phyloP scores from a whole-genome alignment of 2,329 filamentous ascomycete species.

The Mycosphaerella sp. region DNA sequence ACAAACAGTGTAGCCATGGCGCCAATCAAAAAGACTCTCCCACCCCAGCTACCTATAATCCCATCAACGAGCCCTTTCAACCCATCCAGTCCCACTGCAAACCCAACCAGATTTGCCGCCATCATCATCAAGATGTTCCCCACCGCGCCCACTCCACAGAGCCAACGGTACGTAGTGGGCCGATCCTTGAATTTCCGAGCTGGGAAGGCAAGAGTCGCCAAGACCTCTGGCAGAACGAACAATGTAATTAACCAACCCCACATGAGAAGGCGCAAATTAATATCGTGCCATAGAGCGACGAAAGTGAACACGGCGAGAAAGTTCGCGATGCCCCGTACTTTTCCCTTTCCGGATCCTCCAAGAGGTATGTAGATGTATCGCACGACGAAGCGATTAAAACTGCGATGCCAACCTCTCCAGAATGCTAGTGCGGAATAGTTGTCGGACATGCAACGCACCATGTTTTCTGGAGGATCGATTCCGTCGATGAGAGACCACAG shows the following conservation, averaged over 20 bases:
- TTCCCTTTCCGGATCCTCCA: slow-evolving; percentile 58
- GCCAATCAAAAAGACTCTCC: slow-evolving; percentile 63
- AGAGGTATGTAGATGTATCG: slow-evolving; percentile 92
- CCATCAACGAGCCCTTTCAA: slow-evolving; percentile 67
- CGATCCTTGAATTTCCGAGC: slow-evolving; percentile 60
- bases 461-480: slow-evolving; percentile 94
- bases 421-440: slow-evolving; percentile 88
- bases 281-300: slow-evolving; percentile 96
- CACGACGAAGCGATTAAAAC: slow-evolving; percentile 89
- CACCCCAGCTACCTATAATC: slow-evolving; percentile 70
- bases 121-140: slow-evolving; percentile 92
- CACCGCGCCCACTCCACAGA: slow-evolving; percentile 76
- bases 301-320: slow-evolving; percentile 89
- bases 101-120: slow-evolving; percentile 87
- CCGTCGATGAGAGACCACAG: slow-evolving; percentile 90
- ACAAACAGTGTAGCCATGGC: slow-evolving; percentile 74
- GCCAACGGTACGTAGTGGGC: slow-evolving; percentile 67
- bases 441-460: slow-evolving; percentile 92
- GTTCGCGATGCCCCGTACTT: slow-evolving; percentile 59
- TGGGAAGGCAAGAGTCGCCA: slow-evolving; percentile 67
- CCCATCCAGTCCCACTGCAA: slow-evolving; percentile 86
- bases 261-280: slow-evolving; percentile 79
- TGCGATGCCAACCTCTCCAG: slow-evolving; percentile 95
- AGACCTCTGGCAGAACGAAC: slow-evolving; percentile 85
- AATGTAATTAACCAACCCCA: slow-evolving; percentile 97